Percentiles rank a stretch among this genome's conserved stretches.
phyloP scores from a whole-genome alignment of 345 rosid genomes.

The Citropsis articulata region DNA sequence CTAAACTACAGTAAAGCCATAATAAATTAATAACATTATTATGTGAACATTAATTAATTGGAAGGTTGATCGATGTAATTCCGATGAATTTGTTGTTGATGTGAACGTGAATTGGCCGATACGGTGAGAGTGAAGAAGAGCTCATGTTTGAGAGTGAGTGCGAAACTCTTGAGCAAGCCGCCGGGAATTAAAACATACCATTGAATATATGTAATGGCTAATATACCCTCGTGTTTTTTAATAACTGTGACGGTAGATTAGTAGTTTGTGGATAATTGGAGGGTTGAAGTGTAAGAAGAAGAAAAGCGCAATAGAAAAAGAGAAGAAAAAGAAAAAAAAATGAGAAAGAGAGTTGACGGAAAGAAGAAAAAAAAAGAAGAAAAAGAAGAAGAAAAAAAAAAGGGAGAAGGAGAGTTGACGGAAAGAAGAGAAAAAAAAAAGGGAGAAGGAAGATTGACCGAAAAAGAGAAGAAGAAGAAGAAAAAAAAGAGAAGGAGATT shows the following conservation, averaged over 20 bases:
- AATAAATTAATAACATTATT: too few relatives aligned
- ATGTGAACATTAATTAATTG: too few relatives aligned
- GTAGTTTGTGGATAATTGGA: not conserved
- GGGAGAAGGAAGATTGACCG: too few relatives aligned
- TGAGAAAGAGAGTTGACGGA: too few relatives aligned
- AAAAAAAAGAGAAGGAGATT: too few relatives aligned
- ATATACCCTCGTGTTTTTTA: not conserved
- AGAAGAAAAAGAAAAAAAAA: too few relatives aligned
- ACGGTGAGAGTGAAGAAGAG: slow-evolving; percentile 8
- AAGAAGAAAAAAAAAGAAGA: too few relatives aligned
- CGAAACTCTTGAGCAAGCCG: not conserved
- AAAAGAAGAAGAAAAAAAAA: too few relatives aligned
- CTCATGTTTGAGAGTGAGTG: slow-evolving; percentile 6
- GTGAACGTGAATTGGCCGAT: slow-evolving; percentile 4
- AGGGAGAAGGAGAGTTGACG: too few relatives aligned
- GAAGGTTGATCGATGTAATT: slow-evolving; percentile 2
- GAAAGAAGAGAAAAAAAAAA: too few relatives aligned
- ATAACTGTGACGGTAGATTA: not conserved
- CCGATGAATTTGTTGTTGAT: not conserved
- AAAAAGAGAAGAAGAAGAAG: too few relatives aligned
- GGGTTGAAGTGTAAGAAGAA: not conserved
- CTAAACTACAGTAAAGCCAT: not conserved
- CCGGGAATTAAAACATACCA: not conserved
- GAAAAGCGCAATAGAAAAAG: too few relatives aligned
- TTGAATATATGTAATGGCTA: not conserved